Percentiles rank a stretch among this genome's conserved stretches.
Conservation (phyloP, 768 basidiomycete species). For the Russula brevipes region DNA sequence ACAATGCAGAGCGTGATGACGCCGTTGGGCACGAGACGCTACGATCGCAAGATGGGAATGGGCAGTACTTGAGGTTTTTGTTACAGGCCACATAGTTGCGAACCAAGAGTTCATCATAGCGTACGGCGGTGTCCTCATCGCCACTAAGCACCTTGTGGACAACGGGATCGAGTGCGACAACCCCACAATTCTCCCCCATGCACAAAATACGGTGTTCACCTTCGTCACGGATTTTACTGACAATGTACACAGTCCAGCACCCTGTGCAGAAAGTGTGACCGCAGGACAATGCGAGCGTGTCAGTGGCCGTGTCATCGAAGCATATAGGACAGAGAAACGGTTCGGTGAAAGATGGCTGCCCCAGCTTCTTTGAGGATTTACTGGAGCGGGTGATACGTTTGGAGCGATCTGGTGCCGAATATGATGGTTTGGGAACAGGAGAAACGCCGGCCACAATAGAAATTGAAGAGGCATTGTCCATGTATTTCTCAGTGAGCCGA, state of each 20-base stretch:
- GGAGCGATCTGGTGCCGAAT: conserved; percentile 30
- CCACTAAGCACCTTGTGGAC: conserved; percentile 51
- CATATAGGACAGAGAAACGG: conserved; percentile 91
- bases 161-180: conserved; percentile 61
- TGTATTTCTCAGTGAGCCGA: conserved; percentile 91
- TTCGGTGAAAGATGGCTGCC: conserved; percentile 32
- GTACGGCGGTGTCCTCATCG: conserved; percentile 50
- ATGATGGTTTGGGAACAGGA: conserved; percentile 37
- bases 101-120: conserved; percentile 83
- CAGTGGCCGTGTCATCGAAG: conserved; percentile 66
- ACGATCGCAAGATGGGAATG: conserved; percentile 89
- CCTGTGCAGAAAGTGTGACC: conserved; percentile 77
- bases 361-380: conserved; percentile 25
- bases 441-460: conserved; percentile 71
- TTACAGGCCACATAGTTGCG: conserved; percentile 87
- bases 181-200: conserved; percentile 73
- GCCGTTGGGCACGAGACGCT: conserved; percentile 90
- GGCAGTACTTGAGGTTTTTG: conserved; percentile 85
- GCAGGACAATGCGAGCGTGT: conserved; percentile 70
- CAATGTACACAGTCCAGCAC: conserved; percentile 80
- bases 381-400: conserved; percentile 32
- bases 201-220: conserved; percentile 68
- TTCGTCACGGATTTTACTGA: conserved; percentile 78
- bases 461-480: conserved; percentile 79
- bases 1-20: conserved; percentile 64